phyloP scores from a whole-genome alignment of 2,329 filamentous ascomycete genomes.

The Corinectria fuckeliana region DNA sequence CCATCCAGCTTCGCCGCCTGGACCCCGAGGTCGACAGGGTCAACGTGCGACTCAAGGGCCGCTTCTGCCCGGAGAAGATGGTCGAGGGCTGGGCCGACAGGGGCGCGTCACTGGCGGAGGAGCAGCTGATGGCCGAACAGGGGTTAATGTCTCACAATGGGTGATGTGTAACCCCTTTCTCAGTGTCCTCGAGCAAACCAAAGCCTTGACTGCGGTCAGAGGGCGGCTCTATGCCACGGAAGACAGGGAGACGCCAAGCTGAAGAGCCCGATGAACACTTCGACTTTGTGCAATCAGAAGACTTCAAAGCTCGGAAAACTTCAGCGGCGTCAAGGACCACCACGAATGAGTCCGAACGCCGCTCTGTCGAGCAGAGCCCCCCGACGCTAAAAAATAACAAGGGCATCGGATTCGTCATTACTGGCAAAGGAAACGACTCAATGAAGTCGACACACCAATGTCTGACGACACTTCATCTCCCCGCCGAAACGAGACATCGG shows the following conservation, averaged over 20 bases:
- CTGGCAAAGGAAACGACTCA: background rate
- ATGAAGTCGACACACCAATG: background rate
- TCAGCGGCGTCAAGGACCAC: too few relatives aligned
- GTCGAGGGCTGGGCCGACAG: slow-evolving; percentile 24
- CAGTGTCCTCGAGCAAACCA: background rate
- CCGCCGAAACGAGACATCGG: background rate
- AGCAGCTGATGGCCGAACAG: background rate
- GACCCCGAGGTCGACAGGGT: slow-evolving; percentile 27
- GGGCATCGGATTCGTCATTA: too few relatives aligned
- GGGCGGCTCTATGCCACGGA: background rate
- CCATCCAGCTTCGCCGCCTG: slow-evolving; percentile 29
- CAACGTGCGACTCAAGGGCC: slow-evolving; percentile 32
- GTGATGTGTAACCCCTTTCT: too few relatives aligned
- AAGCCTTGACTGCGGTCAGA: background rate
- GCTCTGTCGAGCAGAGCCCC: background rate
- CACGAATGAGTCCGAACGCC: background rate
- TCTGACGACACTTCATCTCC: background rate
- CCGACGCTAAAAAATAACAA: background rate
- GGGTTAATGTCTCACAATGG: too few relatives aligned
- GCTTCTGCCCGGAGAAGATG: slow-evolving; percentile 31
- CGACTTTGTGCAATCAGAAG: background rate
- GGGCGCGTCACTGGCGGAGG: background rate
- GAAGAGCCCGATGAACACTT: background rate
- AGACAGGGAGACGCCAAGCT: background rate
- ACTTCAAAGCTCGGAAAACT: background rate